A percentile compares a stretch with the other conserved stretches of the same genome.
Conservation (phyloP, 331 rosid species). For the Pyrus hybrid region DNA sequence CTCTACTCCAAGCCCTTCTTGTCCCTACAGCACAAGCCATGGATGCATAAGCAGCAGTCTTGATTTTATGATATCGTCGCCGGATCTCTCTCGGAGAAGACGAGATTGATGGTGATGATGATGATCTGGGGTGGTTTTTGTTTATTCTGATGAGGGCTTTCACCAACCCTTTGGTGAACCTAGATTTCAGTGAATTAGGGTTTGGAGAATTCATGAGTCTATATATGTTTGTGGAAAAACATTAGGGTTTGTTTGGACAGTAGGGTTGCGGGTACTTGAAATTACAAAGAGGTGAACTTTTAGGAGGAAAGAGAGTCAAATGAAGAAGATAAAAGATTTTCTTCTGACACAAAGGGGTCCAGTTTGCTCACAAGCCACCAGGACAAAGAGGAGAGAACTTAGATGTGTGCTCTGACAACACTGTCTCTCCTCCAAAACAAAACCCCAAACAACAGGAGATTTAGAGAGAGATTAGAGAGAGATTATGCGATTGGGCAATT, state of each 20-base stretch:
- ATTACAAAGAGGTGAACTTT: background rate
- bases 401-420: slow-evolving; percentile 18
- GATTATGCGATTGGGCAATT: background rate
- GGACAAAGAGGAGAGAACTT: slow-evolving; percentile 14
- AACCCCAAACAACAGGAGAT: background rate
- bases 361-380: background rate
- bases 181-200: slow-evolving; percentile 20
- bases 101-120: background rate
- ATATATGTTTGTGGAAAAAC: background rate
- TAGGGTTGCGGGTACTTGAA: background rate
- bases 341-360: slow-evolving; percentile 25
- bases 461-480: slow-evolving; percentile 8
- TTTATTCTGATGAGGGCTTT: slow-evolving; percentile 15
- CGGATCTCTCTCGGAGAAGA: slow-evolving; percentile 17
- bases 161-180: slow-evolving; percentile 15
- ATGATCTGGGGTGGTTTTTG: slow-evolving; percentile 1
- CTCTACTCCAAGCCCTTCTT: slow-evolving; percentile 27
- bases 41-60: slow-evolving; percentile 25
- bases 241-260: slow-evolving; percentile 13
- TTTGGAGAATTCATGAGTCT: slow-evolving; percentile 9
- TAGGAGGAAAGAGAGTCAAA: slow-evolving; percentile 8
- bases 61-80: slow-evolving; percentile 4
- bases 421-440: slow-evolving; percentile 8
- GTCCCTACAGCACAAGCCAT: slow-evolving; percentile 31
- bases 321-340: slow-evolving; percentile 9